Base-by-base conservation (phyloP, 208 protist genomes). In the Herpetomonas tarakana region DNA sequence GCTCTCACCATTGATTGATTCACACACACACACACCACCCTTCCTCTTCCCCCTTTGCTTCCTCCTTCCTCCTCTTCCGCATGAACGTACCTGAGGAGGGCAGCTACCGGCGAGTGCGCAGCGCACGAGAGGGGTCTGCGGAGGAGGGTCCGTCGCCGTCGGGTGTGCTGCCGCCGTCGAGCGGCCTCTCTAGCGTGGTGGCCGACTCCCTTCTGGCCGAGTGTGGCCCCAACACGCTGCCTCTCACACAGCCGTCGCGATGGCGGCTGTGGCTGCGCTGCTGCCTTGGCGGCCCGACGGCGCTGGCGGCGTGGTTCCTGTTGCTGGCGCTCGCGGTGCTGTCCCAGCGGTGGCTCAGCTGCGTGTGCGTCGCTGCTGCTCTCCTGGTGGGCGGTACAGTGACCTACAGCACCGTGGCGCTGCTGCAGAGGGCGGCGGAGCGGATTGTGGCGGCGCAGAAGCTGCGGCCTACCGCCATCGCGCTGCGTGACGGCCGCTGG, bases 401-500 rank as follows among this genome's bases (percentile, higher is more conserved):
- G 9, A 11, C 44, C 19, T 49, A 22, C 19, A 6, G 9, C 4
- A 4, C 19, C 4, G 11, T 49, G 9, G 11, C 3, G 19, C 44
- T 6, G 6, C 3, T 49, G 44, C 44, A 22, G 19, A 18, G 16
- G 16, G 19, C 44, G 11, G 44, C 44, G 16, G 16, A 7, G 9
- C 16, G 19, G 11, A 22, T 22, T 22, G 9, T 49, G 16, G 44
- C 9, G 44, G 9, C 44, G 16, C 16, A 22, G 44, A 4, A 22
- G 16, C 16, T 22, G 44, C 44, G 16, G 44, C 44, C 44, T 4
- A 22, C 44, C 11, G 72, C 81, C 27, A 81, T 80, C 7, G 86
- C 85, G 14, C 64, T 85, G 29, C 79, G 96, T 25, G 83, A 97
- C 56, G 91, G 91, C 16, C 56, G 74, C 27, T 88, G 81, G 75